Percentiles rank a stretch among this genome's conserved stretches.
Evolutionary conservation across 345 rosid species (phyloP).

Genomic region (Fremontodendron californicum): DNA sequence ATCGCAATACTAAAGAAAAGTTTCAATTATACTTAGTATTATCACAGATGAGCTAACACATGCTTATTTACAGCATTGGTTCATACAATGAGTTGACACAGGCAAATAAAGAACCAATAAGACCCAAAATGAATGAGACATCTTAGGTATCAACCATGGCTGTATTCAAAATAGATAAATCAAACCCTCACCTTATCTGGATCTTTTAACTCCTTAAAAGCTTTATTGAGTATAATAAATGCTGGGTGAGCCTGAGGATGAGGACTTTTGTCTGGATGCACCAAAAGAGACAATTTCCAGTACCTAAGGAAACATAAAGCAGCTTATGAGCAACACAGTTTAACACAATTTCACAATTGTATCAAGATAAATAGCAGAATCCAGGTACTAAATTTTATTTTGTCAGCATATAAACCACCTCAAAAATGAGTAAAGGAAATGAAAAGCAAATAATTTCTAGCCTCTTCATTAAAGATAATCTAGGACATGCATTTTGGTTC

Average conservation of each 20-base stretch:
- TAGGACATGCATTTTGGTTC: neutral
- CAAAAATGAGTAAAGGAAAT: neutral
- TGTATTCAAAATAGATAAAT: neutral
- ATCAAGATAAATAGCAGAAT: neutral
- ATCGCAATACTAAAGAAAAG: neutral
- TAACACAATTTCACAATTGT: neutral
- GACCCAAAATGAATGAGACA: slow-evolving; percentile 1
- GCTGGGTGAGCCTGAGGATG: slow-evolving; percentile 97
- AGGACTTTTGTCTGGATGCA: slow-evolving; percentile 93
- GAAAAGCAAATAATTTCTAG: neutral
- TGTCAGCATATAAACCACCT: neutral
- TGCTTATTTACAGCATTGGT: neutral
- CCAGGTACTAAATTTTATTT: neutral
- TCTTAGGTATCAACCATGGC: neutral
- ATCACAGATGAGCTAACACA: neutral
- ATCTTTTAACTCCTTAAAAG: slow-evolving; percentile 90
- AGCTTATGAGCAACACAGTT: slow-evolving; percentile 1
- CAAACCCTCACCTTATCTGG: slow-evolving; percentile 65
- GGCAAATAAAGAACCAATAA: neutral
- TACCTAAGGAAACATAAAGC: slow-evolving; percentile 41
- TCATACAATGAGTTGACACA: neutral
- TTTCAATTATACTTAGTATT: no score
- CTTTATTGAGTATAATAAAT: slow-evolving; percentile 75
- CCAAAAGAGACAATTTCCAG: slow-evolving; percentile 92
- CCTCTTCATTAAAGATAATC: neutral